Conservation (phyloP, 108 stramenopile genomes). For the Fistulifera pelliculosa region DNA sequence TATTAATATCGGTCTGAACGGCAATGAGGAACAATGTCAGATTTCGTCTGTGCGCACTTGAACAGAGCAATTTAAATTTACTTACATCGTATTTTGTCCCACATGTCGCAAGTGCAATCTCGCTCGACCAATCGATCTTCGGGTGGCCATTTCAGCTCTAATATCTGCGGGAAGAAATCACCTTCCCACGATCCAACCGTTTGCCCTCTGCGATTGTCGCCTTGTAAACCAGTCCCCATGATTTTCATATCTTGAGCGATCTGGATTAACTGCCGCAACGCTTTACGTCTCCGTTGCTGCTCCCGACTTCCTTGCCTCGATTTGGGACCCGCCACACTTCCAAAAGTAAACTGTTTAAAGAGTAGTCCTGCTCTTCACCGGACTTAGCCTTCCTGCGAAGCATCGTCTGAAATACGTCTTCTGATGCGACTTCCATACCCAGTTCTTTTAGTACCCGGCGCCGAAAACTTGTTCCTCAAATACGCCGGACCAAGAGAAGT, state of each 20-base stretch:
- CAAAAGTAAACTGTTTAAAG: constrained; percentile 7
- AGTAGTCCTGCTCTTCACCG: constrained; percentile 5
- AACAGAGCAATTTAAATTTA: constrained; percentile 3
- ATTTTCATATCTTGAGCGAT: constrained; percentile 58
- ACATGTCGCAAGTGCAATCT: constrained; percentile 67
- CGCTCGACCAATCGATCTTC: constrained; percentile 45
- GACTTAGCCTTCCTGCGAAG: constrained; percentile 20
- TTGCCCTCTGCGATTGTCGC: constrained; percentile 12
- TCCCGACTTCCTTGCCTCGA: neutral
- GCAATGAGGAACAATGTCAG: neutral
- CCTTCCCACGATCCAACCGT: constrained; percentile 26
- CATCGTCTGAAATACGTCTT: constrained; percentile 42
- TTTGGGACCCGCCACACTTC: constrained; percentile 3
- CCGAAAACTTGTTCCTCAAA: constrained; percentile 13
- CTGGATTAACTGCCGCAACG: constrained; percentile 26
- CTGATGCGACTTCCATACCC: constrained; percentile 44
- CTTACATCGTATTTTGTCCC: constrained; percentile 61
- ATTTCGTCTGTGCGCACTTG: neutral
- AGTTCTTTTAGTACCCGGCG: constrained; percentile 31
- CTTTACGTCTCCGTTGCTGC: constrained; percentile 4
- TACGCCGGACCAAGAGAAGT: constrained; percentile 15
- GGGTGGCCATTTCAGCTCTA: constrained; percentile 58
- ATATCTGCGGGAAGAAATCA: constrained; percentile 44
- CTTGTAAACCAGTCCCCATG: constrained; percentile 39
- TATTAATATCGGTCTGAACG: neutral